Conservation (phyloP, 192 early-diverging fungal species). For the Coemansia biformis region DNA sequence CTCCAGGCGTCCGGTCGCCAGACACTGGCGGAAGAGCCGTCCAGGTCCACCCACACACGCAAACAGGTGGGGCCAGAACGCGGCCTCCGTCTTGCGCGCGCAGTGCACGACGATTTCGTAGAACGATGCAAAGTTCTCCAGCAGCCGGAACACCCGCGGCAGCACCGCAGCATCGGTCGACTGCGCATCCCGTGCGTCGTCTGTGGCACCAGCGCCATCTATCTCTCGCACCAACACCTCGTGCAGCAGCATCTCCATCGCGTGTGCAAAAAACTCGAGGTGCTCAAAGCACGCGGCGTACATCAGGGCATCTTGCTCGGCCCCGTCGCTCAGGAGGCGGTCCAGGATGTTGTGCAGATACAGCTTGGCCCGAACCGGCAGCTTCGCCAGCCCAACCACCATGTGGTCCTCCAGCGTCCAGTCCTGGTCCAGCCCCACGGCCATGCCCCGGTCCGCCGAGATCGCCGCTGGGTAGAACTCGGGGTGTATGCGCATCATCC, state of each 20-base stretch:
- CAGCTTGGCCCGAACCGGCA: conserved; percentile 40
- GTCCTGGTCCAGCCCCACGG: conserved; percentile 47
- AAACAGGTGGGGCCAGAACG: conserved; percentile 87
- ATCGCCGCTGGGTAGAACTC: conserved; percentile 46
- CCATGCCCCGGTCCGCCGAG: conserved; percentile 37
- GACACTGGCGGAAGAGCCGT: conserved; percentile 74
- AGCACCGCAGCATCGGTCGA: conserved; percentile 55
- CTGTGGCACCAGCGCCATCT: conserved; percentile 20
- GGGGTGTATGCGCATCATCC: conserved; percentile 14
- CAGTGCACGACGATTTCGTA: conserved; percentile 90
- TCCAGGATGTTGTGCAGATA: conserved; percentile 36
- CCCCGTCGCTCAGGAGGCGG: conserved; percentile 25
- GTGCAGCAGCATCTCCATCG: conserved; percentile 88
- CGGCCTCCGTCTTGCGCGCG: conserved; percentile 93
- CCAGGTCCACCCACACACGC: conserved; percentile 77
- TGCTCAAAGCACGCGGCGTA: conserved; percentile 59
- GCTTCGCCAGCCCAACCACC: conserved; percentile 15
- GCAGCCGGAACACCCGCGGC: conserved; percentile 64
- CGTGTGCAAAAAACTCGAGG: conserved; percentile 84
- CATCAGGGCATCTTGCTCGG: conserved; percentile 42
- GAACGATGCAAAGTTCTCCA: conserved; percentile 70
- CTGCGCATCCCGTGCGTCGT: too few relatives aligned
- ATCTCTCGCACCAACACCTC: conserved; percentile 80
- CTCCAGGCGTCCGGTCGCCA: conserved; percentile 60
- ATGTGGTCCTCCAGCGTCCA: conserved; percentile 30